These are phyloP conservation scores for Brassica hybrid DNA, from an alignment of 441 rosid genomes.

Conservation along the genomic window DNA sequence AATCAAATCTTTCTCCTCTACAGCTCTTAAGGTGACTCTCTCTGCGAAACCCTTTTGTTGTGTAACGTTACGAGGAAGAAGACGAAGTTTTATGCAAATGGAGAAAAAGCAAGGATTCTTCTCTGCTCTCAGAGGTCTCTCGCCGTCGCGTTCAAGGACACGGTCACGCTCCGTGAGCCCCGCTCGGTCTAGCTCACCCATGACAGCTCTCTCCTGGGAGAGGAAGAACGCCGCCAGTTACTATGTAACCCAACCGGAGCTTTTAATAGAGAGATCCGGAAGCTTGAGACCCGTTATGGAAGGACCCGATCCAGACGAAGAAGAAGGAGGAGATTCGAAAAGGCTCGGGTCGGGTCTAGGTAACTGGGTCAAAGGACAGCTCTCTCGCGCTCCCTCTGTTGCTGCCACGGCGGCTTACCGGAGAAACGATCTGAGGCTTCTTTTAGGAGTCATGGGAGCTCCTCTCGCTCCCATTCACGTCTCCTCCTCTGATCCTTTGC, in stretches of 20 bases:
- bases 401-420: constrained; percentile 50
- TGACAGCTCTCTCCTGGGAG: constrained; percentile 55
- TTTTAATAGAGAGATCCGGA: constrained; percentile 68
- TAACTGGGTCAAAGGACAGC: constrained; percentile 80
- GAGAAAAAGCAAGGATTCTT: constrained; percentile 82
- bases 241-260: constrained; percentile 49
- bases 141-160: constrained; percentile 73
- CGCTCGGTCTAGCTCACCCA: constrained; percentile 55
- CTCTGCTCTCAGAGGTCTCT: constrained; percentile 72
- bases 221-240: constrained; percentile 44
- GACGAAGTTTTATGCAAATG: constrained; percentile 41
- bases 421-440: constrained; percentile 68
- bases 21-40: not conserved
- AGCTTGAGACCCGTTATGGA: constrained; percentile 73
- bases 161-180: constrained; percentile 68
- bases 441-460: constrained; percentile 89
- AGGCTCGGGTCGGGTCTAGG: constrained; percentile 68
- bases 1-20: constrained; percentile 9
- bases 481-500: constrained; percentile 72
- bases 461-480: constrained; percentile 83
- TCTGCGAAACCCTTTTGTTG: not conserved
- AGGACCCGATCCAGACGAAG: constrained; percentile 80
- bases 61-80: constrained; percentile 9
- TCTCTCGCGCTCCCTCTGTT: constrained; percentile 64
- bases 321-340: constrained; percentile 41